phyloP scores from a whole-genome alignment of 2,329 filamentous ascomycete species.

The Diaporthe nobilis region DNA sequence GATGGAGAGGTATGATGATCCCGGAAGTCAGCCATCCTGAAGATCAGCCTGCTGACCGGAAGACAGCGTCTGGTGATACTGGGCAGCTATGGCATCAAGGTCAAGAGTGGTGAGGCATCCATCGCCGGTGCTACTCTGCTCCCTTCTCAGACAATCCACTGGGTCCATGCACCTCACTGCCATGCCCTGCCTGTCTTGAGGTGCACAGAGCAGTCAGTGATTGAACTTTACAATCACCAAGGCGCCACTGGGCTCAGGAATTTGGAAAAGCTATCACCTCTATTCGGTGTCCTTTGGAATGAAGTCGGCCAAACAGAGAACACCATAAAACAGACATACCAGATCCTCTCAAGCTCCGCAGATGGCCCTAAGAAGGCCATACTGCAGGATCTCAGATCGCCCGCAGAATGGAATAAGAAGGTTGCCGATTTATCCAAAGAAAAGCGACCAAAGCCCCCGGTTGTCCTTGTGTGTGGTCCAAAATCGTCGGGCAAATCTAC shows the following conservation, averaged over 20 bases:
- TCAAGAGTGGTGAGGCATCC: conserved; percentile 73
- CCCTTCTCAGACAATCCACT: conserved; percentile 61
- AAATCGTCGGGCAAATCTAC: conserved; percentile 84
- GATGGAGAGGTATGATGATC: conserved; percentile 62
- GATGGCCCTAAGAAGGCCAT: conserved; percentile 64
- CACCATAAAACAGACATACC: conserved; percentile 32
- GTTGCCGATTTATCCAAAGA: conserved; percentile 61
- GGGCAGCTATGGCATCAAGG: conserved; percentile 76
- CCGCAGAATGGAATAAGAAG: conserved; percentile 73
- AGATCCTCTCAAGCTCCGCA: conserved; percentile 62
- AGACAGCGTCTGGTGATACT: conserved; percentile 72
- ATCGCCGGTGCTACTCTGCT: conserved; percentile 75
- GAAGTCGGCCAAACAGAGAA: conserved; percentile 48
- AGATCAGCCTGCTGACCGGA: conserved; percentile 39
- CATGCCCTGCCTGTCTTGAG: conserved; percentile 79
- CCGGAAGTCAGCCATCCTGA: background rate
- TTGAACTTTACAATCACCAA: conserved; percentile 71
- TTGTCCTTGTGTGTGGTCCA: conserved; percentile 75
- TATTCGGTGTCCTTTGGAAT: conserved; percentile 78
- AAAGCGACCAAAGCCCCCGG: conserved; percentile 53
- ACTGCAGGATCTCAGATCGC: conserved; percentile 69
- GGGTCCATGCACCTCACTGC: conserved; percentile 77
- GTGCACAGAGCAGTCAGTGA: conserved; percentile 61
- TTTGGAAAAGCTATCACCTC: conserved; percentile 73
- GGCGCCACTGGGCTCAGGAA: conserved; percentile 63